Percentiles rank a stretch among this genome's conserved stretches.
These are phyloP conservation scores for Aegilops longissima DNA, from an alignment of 176 grass and related monocot species.

Conservation along the genomic window DNA sequence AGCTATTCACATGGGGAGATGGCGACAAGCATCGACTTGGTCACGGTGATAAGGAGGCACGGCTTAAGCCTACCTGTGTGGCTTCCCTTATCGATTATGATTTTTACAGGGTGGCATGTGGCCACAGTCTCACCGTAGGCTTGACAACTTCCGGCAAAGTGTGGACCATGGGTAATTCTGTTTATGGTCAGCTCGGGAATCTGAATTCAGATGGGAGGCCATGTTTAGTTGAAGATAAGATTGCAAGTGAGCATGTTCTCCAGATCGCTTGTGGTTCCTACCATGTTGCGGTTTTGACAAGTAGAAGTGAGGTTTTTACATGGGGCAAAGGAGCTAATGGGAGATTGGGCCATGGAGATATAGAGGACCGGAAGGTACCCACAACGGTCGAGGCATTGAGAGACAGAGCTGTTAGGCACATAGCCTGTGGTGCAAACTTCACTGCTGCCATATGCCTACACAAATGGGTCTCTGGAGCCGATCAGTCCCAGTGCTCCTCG, in stretches of 20 bases:
- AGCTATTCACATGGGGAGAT: conserved; percentile 99
- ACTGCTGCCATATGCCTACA: conserved; percentile 83
- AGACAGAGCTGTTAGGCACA: conserved; percentile 75
- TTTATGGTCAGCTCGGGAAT: conserved; percentile 96
- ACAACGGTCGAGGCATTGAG: conserved; percentile 77
- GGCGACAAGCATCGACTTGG: conserved; percentile 95
- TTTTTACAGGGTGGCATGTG: conserved; percentile 86
- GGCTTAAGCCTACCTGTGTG: conserved; percentile 90
- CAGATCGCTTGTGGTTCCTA: conserved; percentile 89
- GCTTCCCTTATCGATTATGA: conserved; percentile 88
- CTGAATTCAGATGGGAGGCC: conserved; percentile 80
- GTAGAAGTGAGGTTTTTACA: conserved; percentile 76
- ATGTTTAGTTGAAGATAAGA: conserved; percentile 65
- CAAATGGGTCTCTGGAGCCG: conserved; percentile 78
- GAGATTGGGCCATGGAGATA: conserved; percentile 92
- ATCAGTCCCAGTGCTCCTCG: conserved; percentile 82
- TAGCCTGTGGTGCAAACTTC: conserved; percentile 89
- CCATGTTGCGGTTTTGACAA: conserved; percentile 87
- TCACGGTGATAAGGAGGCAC: conserved; percentile 82
- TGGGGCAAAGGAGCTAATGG: conserved; percentile 98
- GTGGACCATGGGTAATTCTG: conserved; percentile 85
- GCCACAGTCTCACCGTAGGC: conserved; percentile 82
- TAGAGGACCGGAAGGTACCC: conserved; percentile 86
- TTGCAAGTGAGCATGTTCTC: conserved; percentile 61
- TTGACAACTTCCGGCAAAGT: conserved; percentile 84